These are phyloP conservation scores for Puccinia novopanici DNA, from an alignment of 1,284 basidiomycete genomes.

Conservation along the genomic window DNA sequence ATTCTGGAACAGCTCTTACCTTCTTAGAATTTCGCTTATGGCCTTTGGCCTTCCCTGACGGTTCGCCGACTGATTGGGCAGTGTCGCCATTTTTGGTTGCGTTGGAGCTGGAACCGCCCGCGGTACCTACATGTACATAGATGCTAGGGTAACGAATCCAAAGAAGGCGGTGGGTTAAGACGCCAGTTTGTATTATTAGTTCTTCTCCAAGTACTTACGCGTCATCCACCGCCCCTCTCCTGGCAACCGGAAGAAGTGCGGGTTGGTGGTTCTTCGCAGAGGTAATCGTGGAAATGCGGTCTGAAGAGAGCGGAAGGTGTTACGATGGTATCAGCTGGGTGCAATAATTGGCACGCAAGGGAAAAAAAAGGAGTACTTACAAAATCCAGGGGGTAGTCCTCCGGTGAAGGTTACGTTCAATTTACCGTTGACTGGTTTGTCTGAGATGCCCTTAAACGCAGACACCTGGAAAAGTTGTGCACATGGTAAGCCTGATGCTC, in stretches of 20 bases:
- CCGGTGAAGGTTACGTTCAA: conserved; percentile 2
- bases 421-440: conserved; percentile 5
- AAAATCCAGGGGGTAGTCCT: conserved; percentile 33
- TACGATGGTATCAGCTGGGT: neutral
- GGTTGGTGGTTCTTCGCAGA: conserved; percentile 43
- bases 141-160: neutral
- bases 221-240: conserved; percentile 37
- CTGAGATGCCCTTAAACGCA: conserved; percentile 25
- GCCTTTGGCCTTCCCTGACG: neutral
- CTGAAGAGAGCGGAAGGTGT: neutral
- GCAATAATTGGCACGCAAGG: neutral
- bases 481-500: too few relatives aligned
- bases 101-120: neutral
- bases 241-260: conserved; percentile 11
- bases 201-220: neutral
- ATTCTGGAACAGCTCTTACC: neutral
- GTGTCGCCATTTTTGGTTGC: neutral
- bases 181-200: neutral
- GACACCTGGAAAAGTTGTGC: too few relatives aligned
- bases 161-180: neutral
- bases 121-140: neutral
- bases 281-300: conserved; percentile 30
- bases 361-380: conserved; percentile 7
- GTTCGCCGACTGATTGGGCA: neutral
- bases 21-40: neutral